These are phyloP conservation scores for Aureobasidium mangrovei DNA, from an alignment of 2,329 filamentous ascomycete species.

Conservation along the genomic window DNA sequence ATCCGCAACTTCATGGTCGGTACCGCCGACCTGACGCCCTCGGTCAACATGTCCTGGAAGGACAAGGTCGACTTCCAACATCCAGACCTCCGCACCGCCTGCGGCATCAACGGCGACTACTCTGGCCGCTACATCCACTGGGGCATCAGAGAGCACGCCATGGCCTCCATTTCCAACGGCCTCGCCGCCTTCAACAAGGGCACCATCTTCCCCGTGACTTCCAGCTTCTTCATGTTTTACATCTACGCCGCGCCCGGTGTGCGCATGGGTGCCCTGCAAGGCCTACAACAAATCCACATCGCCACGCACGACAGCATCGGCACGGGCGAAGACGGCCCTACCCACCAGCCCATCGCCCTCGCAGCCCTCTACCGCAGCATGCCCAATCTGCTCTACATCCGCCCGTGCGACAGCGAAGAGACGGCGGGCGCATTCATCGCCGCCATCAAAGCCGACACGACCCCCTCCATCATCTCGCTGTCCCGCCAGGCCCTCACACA, in stretches of 20 bases:
- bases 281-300: conserved; percentile 30
- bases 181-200: conserved; percentile 30
- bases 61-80: conserved; percentile 44
- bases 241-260: conserved; percentile 31
- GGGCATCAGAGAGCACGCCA: conserved; percentile 54
- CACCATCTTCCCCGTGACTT: conserved; percentile 30
- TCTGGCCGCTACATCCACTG: conserved; percentile 45
- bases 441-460: conserved; percentile 32
- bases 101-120: conserved; percentile 48
- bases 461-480: conserved; percentile 37
- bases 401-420: conserved; percentile 29
- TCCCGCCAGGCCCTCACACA: conserved; percentile 36
- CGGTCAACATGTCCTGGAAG: conserved; percentile 33
- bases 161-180: conserved; percentile 44
- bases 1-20: conserved; percentile 29
- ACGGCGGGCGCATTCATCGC: conserved; percentile 35
- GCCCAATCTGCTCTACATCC: conserved; percentile 32
- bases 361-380: conserved; percentile 30
- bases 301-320: conserved; percentile 33
- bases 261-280: conserved; percentile 31
- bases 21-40: conserved; percentile 31
- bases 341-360: conserved; percentile 31
- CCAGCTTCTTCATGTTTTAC: conserved; percentile 34
- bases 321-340: conserved; percentile 30
- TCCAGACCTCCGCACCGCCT: conserved; percentile 25